Evolutionary conservation across 805 yeast genomes (phyloP).

Genomic region (Spencermartinsiella europaea): DNA sequence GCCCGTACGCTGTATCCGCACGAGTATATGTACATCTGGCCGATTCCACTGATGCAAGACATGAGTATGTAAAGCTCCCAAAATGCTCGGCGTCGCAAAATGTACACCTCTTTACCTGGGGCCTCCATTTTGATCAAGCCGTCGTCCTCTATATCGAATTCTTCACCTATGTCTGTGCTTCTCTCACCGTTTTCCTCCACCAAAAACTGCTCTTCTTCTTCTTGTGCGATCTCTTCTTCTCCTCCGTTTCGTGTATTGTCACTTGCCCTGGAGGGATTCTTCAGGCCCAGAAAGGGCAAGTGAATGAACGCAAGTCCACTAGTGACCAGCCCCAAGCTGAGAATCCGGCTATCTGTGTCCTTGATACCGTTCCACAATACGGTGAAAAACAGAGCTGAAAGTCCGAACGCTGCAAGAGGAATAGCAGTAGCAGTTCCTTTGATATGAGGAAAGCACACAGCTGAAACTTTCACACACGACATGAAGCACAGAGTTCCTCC

Average conservation of each 20-base stretch:
- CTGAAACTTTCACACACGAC: conserved; percentile 66
- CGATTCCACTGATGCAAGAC: conserved; percentile 56
- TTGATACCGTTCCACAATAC: conserved; percentile 39
- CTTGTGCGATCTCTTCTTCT: background rate
- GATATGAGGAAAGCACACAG: conserved; percentile 57
- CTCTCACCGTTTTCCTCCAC: background rate
- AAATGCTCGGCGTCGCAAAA: conserved; percentile 32
- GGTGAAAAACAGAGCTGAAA: conserved; percentile 66
- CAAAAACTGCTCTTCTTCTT: background rate
- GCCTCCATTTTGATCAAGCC: conserved; percentile 9
- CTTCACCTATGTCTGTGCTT: no score
- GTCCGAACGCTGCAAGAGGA: conserved; percentile 70
- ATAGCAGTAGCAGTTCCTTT: conserved; percentile 72
- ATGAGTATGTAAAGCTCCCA: conserved; percentile 47
- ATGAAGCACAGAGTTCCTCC: conserved; percentile 66
- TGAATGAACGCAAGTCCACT: conserved; percentile 13
- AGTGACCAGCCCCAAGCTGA: conserved; percentile 17
- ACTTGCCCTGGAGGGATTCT: background rate
- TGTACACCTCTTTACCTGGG: background rate
- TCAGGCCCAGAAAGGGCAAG: conserved; percentile 14
- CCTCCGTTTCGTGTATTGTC: background rate
- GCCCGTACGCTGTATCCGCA: conserved; percentile 67
- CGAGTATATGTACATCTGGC: conserved; percentile 69
- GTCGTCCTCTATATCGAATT: background rate
- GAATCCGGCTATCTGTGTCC: conserved; percentile 25